Percentiles rank a stretch among this genome's conserved stretches.
phyloP scores from a whole-genome alignment of 371 early-diverging fungal species.

The Saksenaea vasiformis region DNA sequence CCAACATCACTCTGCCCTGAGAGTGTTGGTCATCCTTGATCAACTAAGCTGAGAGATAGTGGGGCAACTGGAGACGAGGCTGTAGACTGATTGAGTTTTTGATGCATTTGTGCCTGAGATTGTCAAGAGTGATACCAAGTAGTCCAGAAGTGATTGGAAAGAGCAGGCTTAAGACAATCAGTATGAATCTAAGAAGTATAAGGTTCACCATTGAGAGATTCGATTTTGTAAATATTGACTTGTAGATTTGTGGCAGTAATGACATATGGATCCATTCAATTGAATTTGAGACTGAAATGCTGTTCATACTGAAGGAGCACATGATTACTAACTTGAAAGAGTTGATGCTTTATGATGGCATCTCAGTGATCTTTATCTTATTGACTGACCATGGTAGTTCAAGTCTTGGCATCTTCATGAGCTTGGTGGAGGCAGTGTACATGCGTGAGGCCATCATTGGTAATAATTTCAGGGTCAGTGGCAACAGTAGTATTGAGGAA shows the following conservation, averaged over 20 bases:
- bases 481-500: too few species aligned
- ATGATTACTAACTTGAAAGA: constrained; percentile 10
- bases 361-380: not conserved
- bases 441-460: too few species aligned
- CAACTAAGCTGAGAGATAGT: not conserved
- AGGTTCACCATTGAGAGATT: not conserved
- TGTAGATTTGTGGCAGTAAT: constrained; percentile 3
- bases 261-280: constrained; percentile 13
- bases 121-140: too few species aligned
- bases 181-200: constrained; percentile 13
- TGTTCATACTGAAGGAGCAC: constrained; percentile 14
- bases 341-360: not conserved
- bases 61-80: not conserved
- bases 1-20: not conserved
- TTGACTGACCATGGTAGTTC: too few species aligned
- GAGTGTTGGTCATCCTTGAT: constrained; percentile 5
- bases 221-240: constrained; percentile 7
- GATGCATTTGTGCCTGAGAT: not conserved
- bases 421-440: too few species aligned
- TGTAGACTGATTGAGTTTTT: not conserved
- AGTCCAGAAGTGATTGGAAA: too few species aligned
- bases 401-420: too few species aligned
- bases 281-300: constrained; percentile 5
- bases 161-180: too few species aligned
- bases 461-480: too few species aligned